A percentile compares a stretch with the other conserved stretches of the same genome.
phyloP scores from a whole-genome alignment of 441 rosid species.

The Populus hybrid region DNA sequence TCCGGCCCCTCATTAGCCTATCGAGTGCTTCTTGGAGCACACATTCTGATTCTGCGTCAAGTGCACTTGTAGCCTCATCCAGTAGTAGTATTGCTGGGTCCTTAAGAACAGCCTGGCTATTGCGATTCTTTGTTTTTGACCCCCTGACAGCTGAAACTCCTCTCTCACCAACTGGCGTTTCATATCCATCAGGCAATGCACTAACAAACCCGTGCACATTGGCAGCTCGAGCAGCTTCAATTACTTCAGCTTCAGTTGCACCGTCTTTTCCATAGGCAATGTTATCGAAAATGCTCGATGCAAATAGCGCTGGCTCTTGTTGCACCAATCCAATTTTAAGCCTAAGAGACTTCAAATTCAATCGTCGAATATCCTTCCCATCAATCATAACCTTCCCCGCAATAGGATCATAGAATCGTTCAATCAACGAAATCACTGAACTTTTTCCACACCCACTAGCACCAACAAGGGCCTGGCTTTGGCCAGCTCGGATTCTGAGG shows the following conservation, averaged over 20 bases:
- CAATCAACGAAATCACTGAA: conserved; percentile 87
- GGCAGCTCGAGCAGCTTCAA: conserved; percentile 90
- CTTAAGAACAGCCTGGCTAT: conserved; percentile 95
- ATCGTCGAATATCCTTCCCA: conserved; percentile 82
- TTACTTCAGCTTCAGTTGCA: conserved; percentile 89
- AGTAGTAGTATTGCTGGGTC: conserved; percentile 83
- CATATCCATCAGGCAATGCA: conserved; percentile 86
- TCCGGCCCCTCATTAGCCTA: no score
- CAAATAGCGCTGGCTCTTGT: conserved; percentile 97
- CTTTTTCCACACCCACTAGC: conserved; percentile 98
- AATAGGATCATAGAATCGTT: conserved; percentile 83
- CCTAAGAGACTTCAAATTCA: conserved; percentile 83
- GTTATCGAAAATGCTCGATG: conserved; percentile 89
- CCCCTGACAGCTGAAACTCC: conserved; percentile 97
- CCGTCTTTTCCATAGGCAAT: conserved; percentile 93
- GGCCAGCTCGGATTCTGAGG: conserved; percentile 90
- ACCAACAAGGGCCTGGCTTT: conserved; percentile 96
- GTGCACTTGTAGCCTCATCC: no score
- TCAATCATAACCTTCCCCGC: conserved; percentile 94
- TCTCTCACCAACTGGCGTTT: conserved; percentile 95
- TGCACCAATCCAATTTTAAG: conserved; percentile 92
- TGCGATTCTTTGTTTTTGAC: conserved; percentile 97
- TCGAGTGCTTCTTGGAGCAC: no score
- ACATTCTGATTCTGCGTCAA: no score
- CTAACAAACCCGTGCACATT: conserved; percentile 92